Evolutionary conservation across 148 eudicot genomes (phyloP), one percentile per base, ranked within the genome.

Genomic region (Camellia granthamiana): DNA sequence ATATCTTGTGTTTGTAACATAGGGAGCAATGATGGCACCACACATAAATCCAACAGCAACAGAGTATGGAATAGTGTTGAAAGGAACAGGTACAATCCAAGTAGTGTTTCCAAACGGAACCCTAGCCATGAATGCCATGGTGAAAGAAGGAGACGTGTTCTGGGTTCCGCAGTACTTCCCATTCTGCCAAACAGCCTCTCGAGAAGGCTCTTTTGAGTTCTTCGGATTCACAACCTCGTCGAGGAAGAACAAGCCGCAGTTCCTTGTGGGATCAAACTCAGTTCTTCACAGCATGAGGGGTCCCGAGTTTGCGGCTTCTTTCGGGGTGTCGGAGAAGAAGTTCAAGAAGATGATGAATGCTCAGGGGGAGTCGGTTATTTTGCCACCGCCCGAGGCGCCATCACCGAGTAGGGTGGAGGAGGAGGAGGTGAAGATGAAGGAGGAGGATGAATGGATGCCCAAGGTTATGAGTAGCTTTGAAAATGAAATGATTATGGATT

Each of bases 1-100:
- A 30, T 30, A 1, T 30, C 38, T 30, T 30, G 38, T 30, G 38
- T 30, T 30, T 30, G 38, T 30, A 30, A 30, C 38, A 30, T 30
- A 63, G 98, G 98, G 98, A 59, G 84, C 97, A 1, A 95, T 95
- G 98, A 81, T 95, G 95, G 97, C 98, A 15, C 98, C 98, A 1
- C 98, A 95, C 77, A 69, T 95, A 43, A 95, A 95, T 78, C 98
- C 98, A 8, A 84, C 76, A 12, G 98, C 98, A 1, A 78, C 90
- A 1, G 98, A 95, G 76, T 92, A 90, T 23, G 97, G 92, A 38
- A 60, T 92, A 0, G 97, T 92, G 62, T 74, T 92, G 30, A 69
- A 83, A 8, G 98, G 98, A 3, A 59, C 77, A 2, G 98, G 98
- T 0, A 86, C 85, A 10, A 87, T 95, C 70, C 92, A 95, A 60